Conservation (phyloP, 192 early-diverging fungal genomes). For the Entomortierella parvispora region DNA sequence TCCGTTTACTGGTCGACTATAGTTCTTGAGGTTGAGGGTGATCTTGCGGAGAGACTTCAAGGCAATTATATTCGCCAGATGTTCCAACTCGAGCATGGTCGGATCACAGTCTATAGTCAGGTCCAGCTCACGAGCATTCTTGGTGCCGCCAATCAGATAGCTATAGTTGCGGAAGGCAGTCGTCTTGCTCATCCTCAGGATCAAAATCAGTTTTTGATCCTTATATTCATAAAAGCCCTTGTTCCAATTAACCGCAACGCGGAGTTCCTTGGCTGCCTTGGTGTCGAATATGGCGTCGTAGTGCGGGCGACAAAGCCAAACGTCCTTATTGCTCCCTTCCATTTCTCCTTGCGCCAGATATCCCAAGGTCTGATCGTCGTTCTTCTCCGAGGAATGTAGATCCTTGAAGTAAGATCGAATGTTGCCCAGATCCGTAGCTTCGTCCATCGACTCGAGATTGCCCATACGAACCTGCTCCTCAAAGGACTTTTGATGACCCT, state of each 20-base stretch:
- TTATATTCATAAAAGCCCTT: no score
- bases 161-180: no score
- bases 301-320: constrained; percentile 9
- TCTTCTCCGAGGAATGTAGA: not conserved
- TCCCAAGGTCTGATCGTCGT: not conserved
- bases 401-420: constrained; percentile 7
- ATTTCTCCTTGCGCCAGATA: not conserved
- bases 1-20: not conserved
- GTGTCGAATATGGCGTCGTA: not conserved
- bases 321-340: not conserved
- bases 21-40: not conserved
- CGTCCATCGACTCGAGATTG: not conserved
- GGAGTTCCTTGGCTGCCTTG: no score
- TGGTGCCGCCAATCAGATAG: no score
- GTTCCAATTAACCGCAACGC: no score
- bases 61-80: not conserved
- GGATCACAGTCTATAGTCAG: constrained; percentile 7
- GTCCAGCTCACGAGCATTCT: no score
- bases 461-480: not conserved
- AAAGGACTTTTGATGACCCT: not conserved
- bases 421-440: not conserved
- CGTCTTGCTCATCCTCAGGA: no score
- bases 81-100: not conserved
- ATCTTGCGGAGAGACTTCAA: not conserved
- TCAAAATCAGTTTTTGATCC: no score